Evolutionary conservation across 345 rosid species (phyloP).

Genomic region (Zanthoxylum bungeanum): DNA sequence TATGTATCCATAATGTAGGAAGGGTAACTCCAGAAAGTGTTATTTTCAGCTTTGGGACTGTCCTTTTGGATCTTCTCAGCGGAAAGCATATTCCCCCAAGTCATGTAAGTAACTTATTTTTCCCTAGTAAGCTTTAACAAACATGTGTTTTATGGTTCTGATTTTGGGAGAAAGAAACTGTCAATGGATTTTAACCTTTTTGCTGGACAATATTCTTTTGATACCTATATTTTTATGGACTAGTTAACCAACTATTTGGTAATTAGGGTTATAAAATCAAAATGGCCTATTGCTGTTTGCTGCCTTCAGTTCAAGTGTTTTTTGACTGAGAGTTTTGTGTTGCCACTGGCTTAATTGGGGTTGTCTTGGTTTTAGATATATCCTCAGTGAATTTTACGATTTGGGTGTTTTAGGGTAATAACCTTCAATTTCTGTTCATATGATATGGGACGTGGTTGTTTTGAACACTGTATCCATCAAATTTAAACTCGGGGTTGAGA

Average conservation of each 20-base stretch:
- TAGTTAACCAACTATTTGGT: neutral
- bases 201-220: neutral
- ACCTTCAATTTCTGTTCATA: neutral
- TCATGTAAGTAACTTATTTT: constrained; percentile 49
- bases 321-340: neutral
- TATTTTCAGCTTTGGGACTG: constrained; percentile 69
- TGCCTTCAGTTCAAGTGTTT: neutral
- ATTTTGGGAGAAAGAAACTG: no score
- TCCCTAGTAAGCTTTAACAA: neutral
- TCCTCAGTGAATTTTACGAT: neutral
- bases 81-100: constrained; percentile 86
- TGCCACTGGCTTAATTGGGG: no score
- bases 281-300: neutral
- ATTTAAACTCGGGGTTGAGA: neutral
- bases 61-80: constrained; percentile 67
- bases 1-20: constrained; percentile 36
- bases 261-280: neutral
- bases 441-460: neutral
- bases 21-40: constrained; percentile 77
- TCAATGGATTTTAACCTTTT: neutral
- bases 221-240: neutral
- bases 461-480: neutral
- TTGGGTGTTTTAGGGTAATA: neutral
- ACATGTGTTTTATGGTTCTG: no score
- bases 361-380: neutral